These are phyloP conservation scores for Rosa persica DNA, from an alignment of 306 rosid species.

Conservation along the genomic window DNA sequence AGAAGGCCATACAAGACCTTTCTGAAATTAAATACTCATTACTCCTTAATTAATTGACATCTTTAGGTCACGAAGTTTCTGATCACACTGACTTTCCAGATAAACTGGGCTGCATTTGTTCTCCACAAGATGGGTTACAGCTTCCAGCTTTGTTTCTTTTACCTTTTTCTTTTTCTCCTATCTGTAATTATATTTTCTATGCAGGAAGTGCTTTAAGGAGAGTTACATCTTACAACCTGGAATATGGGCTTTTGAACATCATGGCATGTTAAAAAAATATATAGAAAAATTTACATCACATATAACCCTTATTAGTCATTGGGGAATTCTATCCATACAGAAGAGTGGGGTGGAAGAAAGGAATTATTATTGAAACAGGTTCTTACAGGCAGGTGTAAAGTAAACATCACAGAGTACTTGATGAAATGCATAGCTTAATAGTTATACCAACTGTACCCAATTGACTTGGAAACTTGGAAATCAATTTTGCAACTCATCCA, in stretches of 20 bases:
- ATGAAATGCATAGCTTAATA: neutral
- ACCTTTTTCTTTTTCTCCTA: neutral
- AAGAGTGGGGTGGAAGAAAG: constrained; percentile 21
- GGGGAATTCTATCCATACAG: neutral
- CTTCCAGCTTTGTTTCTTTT: constrained; percentile 2
- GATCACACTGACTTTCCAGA: constrained; percentile 21
- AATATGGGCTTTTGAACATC: constrained; percentile 10
- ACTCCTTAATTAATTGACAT: neutral
- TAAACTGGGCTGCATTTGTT: constrained; percentile 20
- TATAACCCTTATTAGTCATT: neutral
- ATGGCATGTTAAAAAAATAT: neutral
- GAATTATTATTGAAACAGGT: constrained; percentile 15
- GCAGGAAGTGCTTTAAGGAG: neutral
- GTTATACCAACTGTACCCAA: neutral
- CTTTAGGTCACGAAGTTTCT: constrained; percentile 19
- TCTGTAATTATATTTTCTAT: neutral
- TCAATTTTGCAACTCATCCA: neutral
- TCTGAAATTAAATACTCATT: neutral
- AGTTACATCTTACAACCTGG: constrained; percentile 5
- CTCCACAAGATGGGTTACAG: constrained; percentile 11
- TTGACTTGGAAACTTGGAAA: neutral
- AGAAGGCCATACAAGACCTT: constrained; percentile 22
- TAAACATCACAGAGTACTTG: neutral
- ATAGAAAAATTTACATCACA: neutral
- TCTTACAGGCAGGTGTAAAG: neutral